These are phyloP conservation scores for Boletus sp. DNA, from an alignment of 768 basidiomycete genomes.

Conservation along the genomic window DNA sequence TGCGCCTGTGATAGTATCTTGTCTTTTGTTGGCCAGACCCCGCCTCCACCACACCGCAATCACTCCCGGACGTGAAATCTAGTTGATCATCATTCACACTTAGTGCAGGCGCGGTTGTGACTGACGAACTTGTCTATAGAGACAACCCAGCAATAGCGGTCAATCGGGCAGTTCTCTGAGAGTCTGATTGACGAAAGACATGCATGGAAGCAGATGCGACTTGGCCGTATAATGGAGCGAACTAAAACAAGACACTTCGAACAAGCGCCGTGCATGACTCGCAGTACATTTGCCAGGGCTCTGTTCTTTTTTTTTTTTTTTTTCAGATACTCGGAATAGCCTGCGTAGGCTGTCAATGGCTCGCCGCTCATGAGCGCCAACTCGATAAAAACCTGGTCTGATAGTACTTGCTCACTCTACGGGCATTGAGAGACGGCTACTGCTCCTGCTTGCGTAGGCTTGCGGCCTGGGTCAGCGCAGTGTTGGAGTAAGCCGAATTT, in stretches of 20 bases:
- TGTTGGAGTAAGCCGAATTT: not conserved
- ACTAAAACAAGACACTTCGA: not conserved
- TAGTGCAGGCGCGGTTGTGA: not conserved
- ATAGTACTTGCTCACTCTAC: not conserved
- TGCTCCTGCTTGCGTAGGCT: not conserved
- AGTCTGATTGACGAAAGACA: not conserved
- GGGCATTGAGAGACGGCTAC: not conserved
- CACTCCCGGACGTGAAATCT: not conserved
- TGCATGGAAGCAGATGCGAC: not conserved
- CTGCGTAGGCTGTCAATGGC: not conserved
- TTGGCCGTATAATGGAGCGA: not conserved
- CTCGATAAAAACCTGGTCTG: not conserved
- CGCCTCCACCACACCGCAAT: not conserved
- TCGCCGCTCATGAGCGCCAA: not conserved
- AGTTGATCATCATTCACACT: not conserved
- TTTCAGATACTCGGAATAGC: not conserved
- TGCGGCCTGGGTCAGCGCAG: not conserved
- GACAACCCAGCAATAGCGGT: not conserved
- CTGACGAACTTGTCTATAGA: not conserved
- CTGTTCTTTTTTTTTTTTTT: not conserved
- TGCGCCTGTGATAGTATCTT: constrained; percentile 5
- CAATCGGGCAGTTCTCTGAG: not conserved
- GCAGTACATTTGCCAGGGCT: no score
- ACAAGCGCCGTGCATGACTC: not conserved
- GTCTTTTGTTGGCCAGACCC: constrained; percentile 2